These are phyloP conservation scores for Candida tallmaniae DNA, from an alignment of 805 yeast species.

Conservation along the genomic window DNA sequence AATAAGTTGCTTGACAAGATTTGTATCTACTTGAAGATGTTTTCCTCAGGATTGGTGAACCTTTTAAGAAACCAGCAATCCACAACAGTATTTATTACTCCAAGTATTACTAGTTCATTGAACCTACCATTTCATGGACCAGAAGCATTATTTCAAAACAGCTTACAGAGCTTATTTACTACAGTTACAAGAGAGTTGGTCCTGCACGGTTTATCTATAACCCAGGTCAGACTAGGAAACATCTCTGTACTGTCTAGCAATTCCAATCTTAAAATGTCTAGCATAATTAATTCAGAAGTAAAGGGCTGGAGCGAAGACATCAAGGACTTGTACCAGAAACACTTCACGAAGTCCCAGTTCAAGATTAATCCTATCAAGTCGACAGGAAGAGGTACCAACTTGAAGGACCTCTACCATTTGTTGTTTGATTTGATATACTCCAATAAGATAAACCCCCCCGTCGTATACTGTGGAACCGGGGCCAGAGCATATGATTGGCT, in stretches of 20 bases:
- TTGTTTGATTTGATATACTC: slow-evolving; percentile 35
- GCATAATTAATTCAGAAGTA: slow-evolving; percentile 29
- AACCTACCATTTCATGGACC: slow-evolving; percentile 61
- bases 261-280: slow-evolving; percentile 20
- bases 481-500: slow-evolving; percentile 36
- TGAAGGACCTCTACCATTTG: slow-evolving; percentile 35
- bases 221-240: slow-evolving; percentile 40
- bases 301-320: slow-evolving; percentile 36
- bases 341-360: slow-evolving; percentile 28
- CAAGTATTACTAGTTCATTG: slow-evolving; percentile 51
- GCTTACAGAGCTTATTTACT: slow-evolving; percentile 35
- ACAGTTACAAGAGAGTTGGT: slow-evolving; percentile 31
- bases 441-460: slow-evolving; percentile 15
- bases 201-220: slow-evolving; percentile 31
- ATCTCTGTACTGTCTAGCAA: slow-evolving; percentile 24
- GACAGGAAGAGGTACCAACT: slow-evolving; percentile 24
- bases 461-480: slow-evolving; percentile 41
- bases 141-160: slow-evolving; percentile 50
- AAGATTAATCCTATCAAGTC: slow-evolving; percentile 26
- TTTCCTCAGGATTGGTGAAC: slow-evolving; percentile 52
- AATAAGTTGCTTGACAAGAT: slow-evolving; percentile 42
- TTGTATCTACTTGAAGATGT: slow-evolving; percentile 45
- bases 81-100: slow-evolving; percentile 49
- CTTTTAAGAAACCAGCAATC: slow-evolving; percentile 48
- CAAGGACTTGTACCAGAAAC: slow-evolving; percentile 26